Evolutionary conservation across 1,284 basidiomycete genomes (phyloP).

Genomic region (Ceratobasidium sp.): DNA sequence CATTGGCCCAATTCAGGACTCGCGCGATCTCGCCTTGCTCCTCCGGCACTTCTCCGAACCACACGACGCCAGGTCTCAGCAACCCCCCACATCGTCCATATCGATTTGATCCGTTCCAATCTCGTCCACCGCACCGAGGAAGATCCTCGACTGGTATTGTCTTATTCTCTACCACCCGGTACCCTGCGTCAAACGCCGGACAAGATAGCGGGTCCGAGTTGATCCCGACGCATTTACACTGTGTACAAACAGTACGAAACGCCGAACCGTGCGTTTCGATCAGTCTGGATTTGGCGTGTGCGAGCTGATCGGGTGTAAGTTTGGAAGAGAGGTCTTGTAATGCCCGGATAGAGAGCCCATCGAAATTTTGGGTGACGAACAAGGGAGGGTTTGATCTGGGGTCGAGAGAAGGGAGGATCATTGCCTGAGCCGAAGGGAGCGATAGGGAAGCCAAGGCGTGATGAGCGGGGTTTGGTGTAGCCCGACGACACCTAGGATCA

Average conservation of each 20-base stretch:
- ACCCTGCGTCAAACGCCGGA: conserved; percentile 61
- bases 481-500: conserved; percentile 58
- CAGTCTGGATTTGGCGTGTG: conserved; percentile 51
- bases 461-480: conserved; percentile 68
- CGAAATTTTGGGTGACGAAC: conserved; percentile 73
- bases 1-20: conserved; percentile 62
- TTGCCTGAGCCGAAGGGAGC: conserved; percentile 55
- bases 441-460: conserved; percentile 62
- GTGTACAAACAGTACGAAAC: conserved; percentile 65
- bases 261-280: conserved; percentile 75
- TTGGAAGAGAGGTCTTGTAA: conserved; percentile 47
- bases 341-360: conserved; percentile 63
- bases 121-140: conserved; percentile 59
- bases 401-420: conserved; percentile 54
- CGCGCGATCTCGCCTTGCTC: conserved; percentile 59
- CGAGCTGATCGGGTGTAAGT: conserved; percentile 19
- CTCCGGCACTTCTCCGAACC: conserved; percentile 68
- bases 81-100: conserved; percentile 60
- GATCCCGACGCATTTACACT: conserved; percentile 58
- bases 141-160: conserved; percentile 60
- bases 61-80: conserved; percentile 70
- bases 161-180: conserved; percentile 56
- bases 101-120: conserved; percentile 21
- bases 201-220: conserved; percentile 63
- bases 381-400: conserved; percentile 58